phyloP scores from a whole-genome alignment of 2,329 filamentous ascomycete genomes.

The Botryotinia calthae region DNA sequence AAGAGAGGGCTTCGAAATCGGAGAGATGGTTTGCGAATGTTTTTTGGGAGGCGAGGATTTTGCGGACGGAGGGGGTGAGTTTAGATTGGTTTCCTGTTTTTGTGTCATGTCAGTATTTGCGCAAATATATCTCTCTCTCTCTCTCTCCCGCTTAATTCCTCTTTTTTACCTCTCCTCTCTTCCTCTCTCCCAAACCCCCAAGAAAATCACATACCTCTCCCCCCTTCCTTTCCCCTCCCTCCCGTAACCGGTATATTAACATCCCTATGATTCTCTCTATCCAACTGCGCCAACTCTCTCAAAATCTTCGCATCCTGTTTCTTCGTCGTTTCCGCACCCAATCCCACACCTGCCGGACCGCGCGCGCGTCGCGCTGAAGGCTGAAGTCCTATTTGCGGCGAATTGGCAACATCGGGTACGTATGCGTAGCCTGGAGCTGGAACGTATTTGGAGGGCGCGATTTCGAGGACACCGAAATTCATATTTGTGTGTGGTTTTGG shows the following conservation, averaged over 20 bases:
- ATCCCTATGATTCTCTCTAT: constrained; percentile 74
- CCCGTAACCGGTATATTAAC: constrained; percentile 66
- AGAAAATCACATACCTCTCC: constrained; percentile 25
- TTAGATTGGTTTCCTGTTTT: constrained; percentile 36
- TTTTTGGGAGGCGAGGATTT: constrained; percentile 77
- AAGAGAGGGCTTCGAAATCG: constrained; percentile 66
- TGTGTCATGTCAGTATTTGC: not conserved
- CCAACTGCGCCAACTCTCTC: constrained; percentile 78
- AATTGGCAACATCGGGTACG: constrained; percentile 67
- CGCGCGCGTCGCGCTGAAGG: constrained; percentile 64
- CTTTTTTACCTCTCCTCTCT: not conserved
- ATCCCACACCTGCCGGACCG: constrained; percentile 47
- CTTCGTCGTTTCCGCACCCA: constrained; percentile 63
- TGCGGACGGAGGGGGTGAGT: constrained; percentile 57
- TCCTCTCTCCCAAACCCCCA: accelerated
- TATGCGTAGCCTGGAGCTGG: constrained; percentile 88
- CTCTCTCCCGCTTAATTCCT: not conserved
- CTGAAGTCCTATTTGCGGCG: constrained; percentile 50
- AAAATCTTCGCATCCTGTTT: constrained; percentile 78
- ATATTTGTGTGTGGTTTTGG: constrained; percentile 46
- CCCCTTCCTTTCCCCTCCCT: constrained; percentile 46
- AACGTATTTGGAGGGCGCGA: constrained; percentile 67
- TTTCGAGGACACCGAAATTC: constrained; percentile 76
- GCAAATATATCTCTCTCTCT: not conserved
- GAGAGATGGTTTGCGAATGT: constrained; percentile 81